Percentiles rank a stretch among this genome's conserved stretches.
Evolutionary conservation across 2,329 filamentous ascomycete species (phyloP).

Genomic region (Davidsoniella neocaledoniae): DNA sequence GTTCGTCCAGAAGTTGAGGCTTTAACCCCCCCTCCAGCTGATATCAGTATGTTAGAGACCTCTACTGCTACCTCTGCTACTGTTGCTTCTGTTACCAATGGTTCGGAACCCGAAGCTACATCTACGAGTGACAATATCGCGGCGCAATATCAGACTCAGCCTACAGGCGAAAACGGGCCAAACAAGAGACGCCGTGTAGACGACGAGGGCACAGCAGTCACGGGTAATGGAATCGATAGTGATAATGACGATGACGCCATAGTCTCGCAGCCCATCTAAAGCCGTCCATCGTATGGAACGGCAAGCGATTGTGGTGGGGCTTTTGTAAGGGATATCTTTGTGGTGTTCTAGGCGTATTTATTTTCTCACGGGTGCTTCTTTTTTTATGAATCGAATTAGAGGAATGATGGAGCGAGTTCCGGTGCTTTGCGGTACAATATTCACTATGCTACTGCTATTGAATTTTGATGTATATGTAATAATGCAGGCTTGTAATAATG

Average conservation of each 20-base stretch:
- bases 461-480: too few relatives aligned
- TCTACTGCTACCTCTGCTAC: constrained; percentile 8
- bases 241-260: background rate
- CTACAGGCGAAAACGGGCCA: constrained; percentile 33
- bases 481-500: too few relatives aligned
- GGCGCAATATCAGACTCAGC: constrained; percentile 31
- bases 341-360: too few relatives aligned
- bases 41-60: constrained; percentile 14
- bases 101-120: background rate
- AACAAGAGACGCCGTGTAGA: constrained; percentile 41
- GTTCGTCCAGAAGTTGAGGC: constrained; percentile 70
- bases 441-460: too few relatives aligned
- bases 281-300: background rate
- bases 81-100: background rate
- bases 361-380: too few relatives aligned
- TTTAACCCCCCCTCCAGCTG: constrained; percentile 60
- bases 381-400: too few relatives aligned
- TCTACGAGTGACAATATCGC: constrained; percentile 17
- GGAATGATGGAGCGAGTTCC: too few relatives aligned
- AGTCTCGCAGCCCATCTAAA: background rate
- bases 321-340: background rate
- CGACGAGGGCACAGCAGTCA: constrained; percentile 17
- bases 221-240: too few relatives aligned
- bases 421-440: too few relatives aligned
- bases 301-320: background rate